Base-by-base conservation (phyloP, 1,284 basidiomycete genomes). In the Trichosporon coremiiforme region DNA sequence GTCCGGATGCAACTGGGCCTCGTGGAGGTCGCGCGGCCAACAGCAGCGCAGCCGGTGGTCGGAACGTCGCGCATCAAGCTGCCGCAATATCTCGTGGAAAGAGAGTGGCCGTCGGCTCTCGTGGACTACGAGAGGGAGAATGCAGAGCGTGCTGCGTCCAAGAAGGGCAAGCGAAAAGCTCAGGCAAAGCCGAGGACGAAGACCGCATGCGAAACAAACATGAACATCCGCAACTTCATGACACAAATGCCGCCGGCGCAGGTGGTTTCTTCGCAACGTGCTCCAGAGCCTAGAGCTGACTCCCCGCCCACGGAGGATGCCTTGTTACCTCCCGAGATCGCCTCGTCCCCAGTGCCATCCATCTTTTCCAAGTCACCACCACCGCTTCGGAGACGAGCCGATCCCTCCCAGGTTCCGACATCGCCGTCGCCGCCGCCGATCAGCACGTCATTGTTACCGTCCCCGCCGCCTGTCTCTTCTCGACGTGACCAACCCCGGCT, bases 31-130 rank as follows among this genome's bases (percentile, higher is more conserved):
- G 25, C 55, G 4, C 31, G 25, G 4, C 36, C 17, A 5, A 4
- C 45, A 1, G 15, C 53, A 4, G 6, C 53, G 2, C 10, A 50
- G 12, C 10, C 29, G 9, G 22, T 22, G 3, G 38, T 64, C 0
- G 67, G 53, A 9, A 64, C 55, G 2, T 9, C 67, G 20, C 72
- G 78, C 17, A 71, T 75, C 1, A 80, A 78, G 78, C 67, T 81
- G 2, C 67, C 77, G 0, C 77, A 78, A 17, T 80, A 78, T 47
- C 72, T 81, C 7, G 71, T 81, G 1, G 68, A 65, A 31, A 75
- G 74, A 17, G 80, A 77, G 1, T 81, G 78, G 78, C 79, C 76
- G 1, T 69, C 70, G 4, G 63, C 78, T 10, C 71, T 80, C 0
- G 38, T 71, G 9, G 73, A 35, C 4, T 79, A 75, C 63, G 75